Evolutionary conservation across 805 yeast species (phyloP).

Genomic region (Ogataea salicorniae): DNA sequence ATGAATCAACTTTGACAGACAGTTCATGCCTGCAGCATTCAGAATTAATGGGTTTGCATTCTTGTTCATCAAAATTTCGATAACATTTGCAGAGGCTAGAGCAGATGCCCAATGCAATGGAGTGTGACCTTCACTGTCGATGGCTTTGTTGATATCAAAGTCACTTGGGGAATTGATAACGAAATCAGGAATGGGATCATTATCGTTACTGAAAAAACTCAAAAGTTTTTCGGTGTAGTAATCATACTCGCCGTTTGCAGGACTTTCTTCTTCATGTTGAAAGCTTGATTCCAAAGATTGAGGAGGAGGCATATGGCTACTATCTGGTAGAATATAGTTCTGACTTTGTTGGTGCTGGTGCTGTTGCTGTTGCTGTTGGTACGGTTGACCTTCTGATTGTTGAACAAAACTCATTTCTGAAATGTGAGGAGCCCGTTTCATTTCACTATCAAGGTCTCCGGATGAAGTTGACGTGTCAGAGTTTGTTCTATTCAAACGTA

Average conservation of each 20-base stretch:
- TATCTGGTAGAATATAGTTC: constrained; percentile 1
- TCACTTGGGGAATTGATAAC: constrained; percentile 54
- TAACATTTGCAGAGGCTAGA: constrained; percentile 59
- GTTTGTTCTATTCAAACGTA: constrained; percentile 19
- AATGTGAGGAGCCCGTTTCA: constrained; percentile 13
- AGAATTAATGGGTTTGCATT: constrained; percentile 56
- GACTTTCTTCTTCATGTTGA: constrained; percentile 1
- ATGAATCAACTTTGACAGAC: constrained; percentile 61
- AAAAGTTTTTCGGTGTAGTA: constrained; percentile 38
- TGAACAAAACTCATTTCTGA: constrained; percentile 10
- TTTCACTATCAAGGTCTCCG: constrained; percentile 13
- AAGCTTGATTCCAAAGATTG: constrained; percentile 8
- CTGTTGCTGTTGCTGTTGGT: constrained; percentile 17
- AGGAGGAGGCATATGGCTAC: not conserved
- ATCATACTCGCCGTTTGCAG: constrained; percentile 34
- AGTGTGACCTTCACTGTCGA: constrained; percentile 78
- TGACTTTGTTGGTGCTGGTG: not conserved
- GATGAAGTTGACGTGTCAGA: constrained; percentile 27
- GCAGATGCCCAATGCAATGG: constrained; percentile 85
- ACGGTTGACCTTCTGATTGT: constrained; percentile 14
- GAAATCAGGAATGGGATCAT: constrained; percentile 32
- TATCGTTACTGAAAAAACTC: constrained; percentile 49
- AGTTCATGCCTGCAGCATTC: constrained; percentile 59
- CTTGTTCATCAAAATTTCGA: constrained; percentile 49
- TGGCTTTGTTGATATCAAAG: constrained; percentile 59